Base-by-base conservation (phyloP, 257 asterid genomes). In the Primulina huaijiensis region DNA sequence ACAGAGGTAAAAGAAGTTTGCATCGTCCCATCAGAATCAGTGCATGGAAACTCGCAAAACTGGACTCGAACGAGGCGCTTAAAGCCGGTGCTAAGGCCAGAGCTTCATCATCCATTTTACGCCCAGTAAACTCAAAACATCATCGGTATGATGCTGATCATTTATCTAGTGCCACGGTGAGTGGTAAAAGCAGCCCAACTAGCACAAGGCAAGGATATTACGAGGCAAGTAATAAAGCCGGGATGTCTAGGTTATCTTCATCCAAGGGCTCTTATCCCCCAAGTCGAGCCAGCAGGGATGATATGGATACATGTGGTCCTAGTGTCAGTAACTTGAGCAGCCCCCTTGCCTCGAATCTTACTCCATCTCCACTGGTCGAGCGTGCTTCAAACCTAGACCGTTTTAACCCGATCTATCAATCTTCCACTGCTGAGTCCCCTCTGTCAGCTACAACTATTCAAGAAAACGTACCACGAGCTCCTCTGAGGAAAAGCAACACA, bases 51-150 rank as follows among this genome's bases (percentile, higher is more conserved):
- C 98, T 93, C 19, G 96, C 97, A 0, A 93, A 90, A 64, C 81
- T 93, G 25, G 97, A 93, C 78, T 82, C 97, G 0, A 78, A 67
- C 23, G 98, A 93, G 77, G 98, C 98, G 2, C 80, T 88, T 38
- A 90, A 86, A 77, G 98, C 98, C 0, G 96, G 96, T 30, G 97
- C 91, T 1, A 93, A 86, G 82, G 98, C 98, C 64, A 74, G 97
- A 76, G 97, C 98, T 57, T 89, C 97, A 2, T 93, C 98, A 0
- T 93, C 98, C 21, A 92, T 93, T 4, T 72, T 93, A 56, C 96
- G 96, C 14, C 97, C 98, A 0, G 29, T 90, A 4, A 77, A 88
- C n/a, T 78, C 90, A 31, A 77, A 81, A 65, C 83, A 87, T 43
- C 89, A 85, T 65, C 83, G 70, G 14, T 78, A 84, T 16, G 90